Evolutionary conservation across 305 asterid genomes (phyloP).

Genomic region (Fraxinus baroniana): DNA sequence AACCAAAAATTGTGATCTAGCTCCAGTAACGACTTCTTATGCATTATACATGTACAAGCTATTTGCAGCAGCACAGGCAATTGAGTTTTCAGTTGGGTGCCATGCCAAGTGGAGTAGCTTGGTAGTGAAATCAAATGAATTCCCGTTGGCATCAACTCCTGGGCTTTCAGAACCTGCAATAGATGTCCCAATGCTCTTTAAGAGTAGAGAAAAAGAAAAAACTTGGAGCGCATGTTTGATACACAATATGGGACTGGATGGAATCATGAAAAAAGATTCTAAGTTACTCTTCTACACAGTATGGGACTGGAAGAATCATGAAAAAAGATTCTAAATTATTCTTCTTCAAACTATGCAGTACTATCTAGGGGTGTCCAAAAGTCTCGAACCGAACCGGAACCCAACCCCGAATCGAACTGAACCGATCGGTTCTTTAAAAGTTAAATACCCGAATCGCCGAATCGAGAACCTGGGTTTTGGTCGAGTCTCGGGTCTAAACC

Average conservation of each 20-base stretch:
- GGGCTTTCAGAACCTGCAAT: slow-evolving; percentile 72
- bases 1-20: slow-evolving; percentile 43
- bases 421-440: too few relatives aligned
- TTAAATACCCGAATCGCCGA: too few relatives aligned
- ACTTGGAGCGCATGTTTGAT: neutral
- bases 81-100: slow-evolving; percentile 92
- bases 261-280: neutral
- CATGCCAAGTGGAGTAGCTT: slow-evolving; percentile 95
- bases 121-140: slow-evolving; percentile 80
- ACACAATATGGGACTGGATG: neutral
- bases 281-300: neutral
- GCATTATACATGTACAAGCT: slow-evolving; percentile 98
- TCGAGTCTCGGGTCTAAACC: too few relatives aligned
- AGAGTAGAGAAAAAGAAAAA: neutral
- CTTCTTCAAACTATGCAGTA: neutral
- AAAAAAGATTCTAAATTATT: neutral
- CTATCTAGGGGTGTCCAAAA: neutral
- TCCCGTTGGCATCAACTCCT: slow-evolving; percentile 83
- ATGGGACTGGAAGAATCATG: neutral
- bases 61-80: slow-evolving; percentile 98
- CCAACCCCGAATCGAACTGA: too few relatives aligned
- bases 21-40: slow-evolving; percentile 38
- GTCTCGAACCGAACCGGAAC: too few relatives aligned
- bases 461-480: too few relatives aligned
- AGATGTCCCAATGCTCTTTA: slow-evolving; percentile 8